These are phyloP conservation scores for Kwoniella sp. DNA, from an alignment of 768 basidiomycete species.

Conservation along the genomic window DNA sequence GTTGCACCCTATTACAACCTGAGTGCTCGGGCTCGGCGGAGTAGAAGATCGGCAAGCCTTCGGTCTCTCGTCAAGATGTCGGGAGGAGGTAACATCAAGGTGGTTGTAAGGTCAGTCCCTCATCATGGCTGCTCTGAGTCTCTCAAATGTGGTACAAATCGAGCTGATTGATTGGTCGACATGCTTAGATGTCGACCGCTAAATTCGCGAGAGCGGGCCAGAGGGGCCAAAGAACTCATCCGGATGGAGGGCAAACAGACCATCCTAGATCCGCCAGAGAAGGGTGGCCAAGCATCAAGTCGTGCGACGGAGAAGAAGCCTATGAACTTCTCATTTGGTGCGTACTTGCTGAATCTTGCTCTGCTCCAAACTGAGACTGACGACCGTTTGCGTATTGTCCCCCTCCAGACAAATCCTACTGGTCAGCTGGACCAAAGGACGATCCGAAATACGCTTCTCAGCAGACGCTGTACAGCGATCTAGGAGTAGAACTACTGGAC, in stretches of 20 bases:
- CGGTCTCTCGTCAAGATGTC: conserved; percentile 9
- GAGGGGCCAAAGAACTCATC: conserved; percentile 91
- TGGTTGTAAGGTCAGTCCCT: conserved; percentile 55
- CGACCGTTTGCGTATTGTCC: not conserved
- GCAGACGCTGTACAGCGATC: conserved; percentile 88
- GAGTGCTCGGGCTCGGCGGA: too few relatives aligned
- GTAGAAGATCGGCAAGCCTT: too few relatives aligned
- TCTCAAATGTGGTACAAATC: too few relatives aligned
- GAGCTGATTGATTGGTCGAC: too few relatives aligned
- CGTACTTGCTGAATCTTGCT: not conserved
- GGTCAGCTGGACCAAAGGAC: conserved; percentile 88
- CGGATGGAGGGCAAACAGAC: conserved; percentile 95
- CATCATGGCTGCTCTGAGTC: too few relatives aligned
- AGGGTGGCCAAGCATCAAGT: conserved; percentile 60
- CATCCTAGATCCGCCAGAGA: conserved; percentile 84
- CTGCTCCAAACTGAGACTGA: conserved; percentile 7
- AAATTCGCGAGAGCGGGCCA: conserved; percentile 87
- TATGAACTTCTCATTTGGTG: conserved; percentile 79
- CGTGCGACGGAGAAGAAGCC: conserved; percentile 85
- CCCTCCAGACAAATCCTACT: conserved; percentile 84
- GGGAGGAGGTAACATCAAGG: conserved; percentile 57
- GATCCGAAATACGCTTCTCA: conserved; percentile 91
- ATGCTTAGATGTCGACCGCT: conserved; percentile 90
- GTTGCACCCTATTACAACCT: too few relatives aligned
- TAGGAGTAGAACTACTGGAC: conserved; percentile 90